Percentiles rank a stretch among this genome's conserved stretches.
phyloP scores from a whole-genome alignment of 331 rosid species.

The Arachis monticola region DNA sequence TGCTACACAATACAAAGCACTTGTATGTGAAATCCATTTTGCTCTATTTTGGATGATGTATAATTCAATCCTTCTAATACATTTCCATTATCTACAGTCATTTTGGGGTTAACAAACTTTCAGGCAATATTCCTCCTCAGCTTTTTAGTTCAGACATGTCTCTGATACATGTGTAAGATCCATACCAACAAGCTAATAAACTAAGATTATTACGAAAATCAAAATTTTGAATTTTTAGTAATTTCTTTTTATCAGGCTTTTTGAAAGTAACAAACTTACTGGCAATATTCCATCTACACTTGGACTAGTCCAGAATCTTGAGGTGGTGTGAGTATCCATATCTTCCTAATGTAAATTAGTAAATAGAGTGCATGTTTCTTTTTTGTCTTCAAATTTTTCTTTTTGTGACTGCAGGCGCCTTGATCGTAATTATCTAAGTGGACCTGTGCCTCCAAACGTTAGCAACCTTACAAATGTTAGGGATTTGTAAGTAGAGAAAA shows the following conservation, averaged over 20 bases:
- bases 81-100: slow-evolving; percentile 54
- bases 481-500: slow-evolving; percentile 58
- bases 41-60: not conserved
- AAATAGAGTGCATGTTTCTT: slow-evolving; percentile 5
- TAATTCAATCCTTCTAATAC: slow-evolving; percentile 26
- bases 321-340: slow-evolving; percentile 67
- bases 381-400: slow-evolving; percentile 28
- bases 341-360: slow-evolving; percentile 5
- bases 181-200: not conserved
- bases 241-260: slow-evolving; percentile 57
- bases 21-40: slow-evolving; percentile 57
- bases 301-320: slow-evolving; percentile 55
- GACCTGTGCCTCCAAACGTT: slow-evolving; percentile 55
- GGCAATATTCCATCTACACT: slow-evolving; percentile 68
- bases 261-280: slow-evolving; percentile 52
- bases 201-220: slow-evolving; percentile 9
- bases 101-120: slow-evolving; percentile 62
- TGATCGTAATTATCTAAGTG: slow-evolving; percentile 52
- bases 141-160: slow-evolving; percentile 66
- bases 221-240: not conserved
- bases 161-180: slow-evolving; percentile 69
- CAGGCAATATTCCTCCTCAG: slow-evolving; percentile 53
- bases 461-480: slow-evolving; percentile 47
- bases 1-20: slow-evolving; percentile 55
- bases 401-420: slow-evolving; percentile 57